Evolutionary conservation across 2,329 filamentous ascomycete genomes (phyloP).

Genomic region (Trichoderma sp.): DNA sequence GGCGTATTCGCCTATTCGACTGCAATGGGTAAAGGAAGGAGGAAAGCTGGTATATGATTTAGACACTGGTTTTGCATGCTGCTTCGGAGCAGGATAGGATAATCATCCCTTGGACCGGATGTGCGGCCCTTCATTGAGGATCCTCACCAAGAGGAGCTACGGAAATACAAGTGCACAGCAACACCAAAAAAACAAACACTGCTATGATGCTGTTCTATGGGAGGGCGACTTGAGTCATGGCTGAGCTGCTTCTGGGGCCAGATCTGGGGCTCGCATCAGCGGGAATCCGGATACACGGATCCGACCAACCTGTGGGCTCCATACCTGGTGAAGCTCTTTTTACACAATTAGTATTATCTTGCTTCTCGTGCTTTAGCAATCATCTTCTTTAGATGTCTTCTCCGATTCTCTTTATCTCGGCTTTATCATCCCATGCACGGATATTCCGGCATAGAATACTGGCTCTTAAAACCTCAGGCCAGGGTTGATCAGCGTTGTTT

Average conservation of each 20-base stretch:
- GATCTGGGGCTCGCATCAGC: constrained; percentile 5
- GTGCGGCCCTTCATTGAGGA: neutral
- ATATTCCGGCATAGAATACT: neutral
- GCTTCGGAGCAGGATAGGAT: neutral
- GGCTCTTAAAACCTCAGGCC: neutral
- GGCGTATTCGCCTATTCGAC: neutral
- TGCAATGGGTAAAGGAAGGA: neutral
- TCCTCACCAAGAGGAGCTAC: neutral
- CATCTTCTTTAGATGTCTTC: neutral
- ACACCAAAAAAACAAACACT: neutral
- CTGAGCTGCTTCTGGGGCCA: neutral
- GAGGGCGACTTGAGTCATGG: constrained; percentile 4
- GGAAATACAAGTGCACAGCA: neutral
- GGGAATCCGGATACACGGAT: constrained; percentile 3
- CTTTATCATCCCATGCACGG: too few relatives aligned
- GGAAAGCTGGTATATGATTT: neutral
- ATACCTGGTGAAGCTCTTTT: too few relatives aligned
- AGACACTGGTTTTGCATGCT: neutral
- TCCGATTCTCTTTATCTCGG: too few relatives aligned
- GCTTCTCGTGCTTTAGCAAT: neutral
- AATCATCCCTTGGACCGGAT: neutral
- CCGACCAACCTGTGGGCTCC: neutral
- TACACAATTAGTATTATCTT: too few relatives aligned
- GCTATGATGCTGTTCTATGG: neutral
- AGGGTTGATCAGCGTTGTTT: neutral